Evolutionary conservation across 768 basidiomycete species (phyloP).

Genomic region (Trametes cingulata): DNA sequence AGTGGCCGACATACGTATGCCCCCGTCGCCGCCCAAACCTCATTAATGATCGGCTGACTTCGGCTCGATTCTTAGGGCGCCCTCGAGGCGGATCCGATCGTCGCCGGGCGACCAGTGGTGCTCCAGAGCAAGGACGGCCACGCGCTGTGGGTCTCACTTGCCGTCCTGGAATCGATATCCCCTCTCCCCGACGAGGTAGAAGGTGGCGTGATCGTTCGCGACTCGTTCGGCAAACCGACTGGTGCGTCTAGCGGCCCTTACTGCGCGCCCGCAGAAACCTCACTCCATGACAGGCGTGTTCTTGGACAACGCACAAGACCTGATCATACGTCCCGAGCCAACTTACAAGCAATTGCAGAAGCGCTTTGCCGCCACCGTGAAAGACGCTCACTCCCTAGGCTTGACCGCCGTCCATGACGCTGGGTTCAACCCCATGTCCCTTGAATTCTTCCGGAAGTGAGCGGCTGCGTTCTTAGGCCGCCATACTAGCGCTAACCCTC

Average conservation of each 20-base stretch:
- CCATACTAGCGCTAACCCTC: background rate
- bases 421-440: constrained; percentile 63
- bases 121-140: constrained; percentile 88
- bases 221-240: constrained; percentile 64
- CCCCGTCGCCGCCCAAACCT: background rate
- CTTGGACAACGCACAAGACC: constrained; percentile 84
- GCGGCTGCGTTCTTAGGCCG: background rate
- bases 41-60: background rate
- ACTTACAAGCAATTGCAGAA: constrained; percentile 63
- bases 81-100: constrained; percentile 67
- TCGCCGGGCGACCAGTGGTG: constrained; percentile 69
- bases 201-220: constrained; percentile 79
- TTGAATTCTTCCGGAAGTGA: constrained; percentile 74
- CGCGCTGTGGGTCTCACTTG: constrained; percentile 81
- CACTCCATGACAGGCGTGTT: constrained; percentile 54
- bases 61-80: constrained; percentile 52
- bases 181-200: constrained; percentile 71
- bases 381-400: constrained; percentile 69
- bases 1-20: constrained; percentile 72
- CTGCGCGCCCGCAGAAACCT: background rate
- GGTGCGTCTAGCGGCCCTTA: constrained; percentile 43
- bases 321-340: constrained; percentile 62
- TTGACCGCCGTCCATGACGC: constrained; percentile 90
- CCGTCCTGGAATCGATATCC: constrained; percentile 54
- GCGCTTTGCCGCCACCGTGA: constrained; percentile 61